Base-by-base conservation (phyloP, 2,329 filamentous ascomycete species). In the Bertia moriformis region DNA sequence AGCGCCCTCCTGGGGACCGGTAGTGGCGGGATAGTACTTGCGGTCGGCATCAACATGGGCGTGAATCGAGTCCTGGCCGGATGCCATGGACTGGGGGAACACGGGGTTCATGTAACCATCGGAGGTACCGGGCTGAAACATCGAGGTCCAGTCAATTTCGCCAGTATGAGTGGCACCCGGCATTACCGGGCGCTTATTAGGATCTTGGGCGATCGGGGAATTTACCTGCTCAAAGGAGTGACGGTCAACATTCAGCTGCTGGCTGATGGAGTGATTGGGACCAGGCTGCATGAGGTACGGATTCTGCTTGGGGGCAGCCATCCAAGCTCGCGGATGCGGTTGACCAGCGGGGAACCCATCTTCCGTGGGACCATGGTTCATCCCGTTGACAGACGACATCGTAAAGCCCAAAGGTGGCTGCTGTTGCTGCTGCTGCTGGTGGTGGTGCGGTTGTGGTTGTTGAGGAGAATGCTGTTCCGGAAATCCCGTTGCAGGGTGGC, bases 81-180 rank as follows among this genome's bases (percentile, higher is more conserved):
- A 49, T 17, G 57, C 57, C 56, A 62, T 61, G 41, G 57, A 56
- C 43, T 61, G 56, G 18, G 59, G 58, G 50, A 64, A 65, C 39
- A 65, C 60, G 27, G 59, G 58, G 48, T 61, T 62, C 51, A 65
- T 64, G 47, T 65, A 64, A 41, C 56, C 56, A 40, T 65, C 60
- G 40, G 57, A 56, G 39, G 58, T 52, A 44, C 58, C 59, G 44
- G 59, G 51, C 46, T 61, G 62, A 50, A 64, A 62, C 55, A 65
- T 62, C 37, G 59, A 54, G 39, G 62, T 56, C 62, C 62, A 66
- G 47, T 66, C 62, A 50, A 62, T 50, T 39, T 61, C 61, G 45
- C 59, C 58, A 37, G 46, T 46, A 37, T 47, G 44, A 36, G 46
- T 44, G n/a, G n/a, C n/a, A 33, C 42, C 33, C 10, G 41, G 47